A percentile compares a stretch with the other conserved stretches of the same genome.
phyloP scores from a whole-genome alignment of 1,139 yeast species.

The Candida sp. region DNA sequence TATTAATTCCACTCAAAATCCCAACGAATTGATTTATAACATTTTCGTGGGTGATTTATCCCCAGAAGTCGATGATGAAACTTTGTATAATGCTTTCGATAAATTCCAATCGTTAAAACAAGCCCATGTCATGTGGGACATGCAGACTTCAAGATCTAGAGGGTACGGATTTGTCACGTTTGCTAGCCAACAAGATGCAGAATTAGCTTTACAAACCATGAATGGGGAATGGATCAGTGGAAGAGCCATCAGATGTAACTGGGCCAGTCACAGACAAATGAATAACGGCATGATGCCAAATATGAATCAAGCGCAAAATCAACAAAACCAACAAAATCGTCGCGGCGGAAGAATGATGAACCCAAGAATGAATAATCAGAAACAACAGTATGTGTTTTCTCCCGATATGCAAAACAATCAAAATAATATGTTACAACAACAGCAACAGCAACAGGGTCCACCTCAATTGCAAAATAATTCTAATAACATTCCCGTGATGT shows the following conservation, averaged over 20 bases:
- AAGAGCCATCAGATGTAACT: conserved; percentile 76
- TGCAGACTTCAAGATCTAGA: conserved; percentile 88
- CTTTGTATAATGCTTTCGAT: conserved; percentile 57
- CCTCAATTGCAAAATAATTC: conserved; percentile 6
- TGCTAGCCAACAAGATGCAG: conserved; percentile 64
- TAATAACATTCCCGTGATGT: conserved; percentile 25
- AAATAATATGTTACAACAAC: neutral
- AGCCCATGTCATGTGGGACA: conserved; percentile 98
- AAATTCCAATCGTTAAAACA: conserved; percentile 63
- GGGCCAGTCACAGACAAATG: conserved; percentile 77
- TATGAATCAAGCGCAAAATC: conserved; percentile 2
- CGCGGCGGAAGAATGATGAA: neutral
- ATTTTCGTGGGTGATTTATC: conserved; percentile 87
- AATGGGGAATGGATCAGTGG: conserved; percentile 74
- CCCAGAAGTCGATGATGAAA: conserved; percentile 79
- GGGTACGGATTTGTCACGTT: conserved; percentile 95
- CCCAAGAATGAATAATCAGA: conserved; percentile 1
- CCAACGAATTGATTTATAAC: conserved; percentile 55
- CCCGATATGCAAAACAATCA: conserved; percentile 2
- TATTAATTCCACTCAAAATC: conserved; percentile 25
- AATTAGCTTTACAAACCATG: conserved; percentile 68
- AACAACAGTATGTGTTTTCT: conserved; percentile 1
- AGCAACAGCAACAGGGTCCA: conserved; percentile 1
- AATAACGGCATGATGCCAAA: conserved; percentile 6
- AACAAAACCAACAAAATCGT: neutral